These are phyloP conservation scores for Puya raimondii DNA, from an alignment of 176 grass and related monocot genomes.

Conservation along the genomic window DNA sequence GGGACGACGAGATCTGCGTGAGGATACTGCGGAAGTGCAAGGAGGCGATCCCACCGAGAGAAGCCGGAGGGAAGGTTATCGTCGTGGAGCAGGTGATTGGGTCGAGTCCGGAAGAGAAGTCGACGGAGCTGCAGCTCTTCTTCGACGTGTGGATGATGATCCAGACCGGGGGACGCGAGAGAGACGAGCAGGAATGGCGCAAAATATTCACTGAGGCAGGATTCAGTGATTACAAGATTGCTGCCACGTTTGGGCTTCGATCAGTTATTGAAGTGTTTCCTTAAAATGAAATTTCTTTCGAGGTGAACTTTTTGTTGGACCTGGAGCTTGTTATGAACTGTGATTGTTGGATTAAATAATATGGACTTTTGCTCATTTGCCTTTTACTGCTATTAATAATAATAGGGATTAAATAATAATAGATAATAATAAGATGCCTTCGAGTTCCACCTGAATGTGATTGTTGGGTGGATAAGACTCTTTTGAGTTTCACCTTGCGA, in stretches of 20 bases:
- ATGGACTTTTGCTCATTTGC: too few species aligned
- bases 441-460: too few species aligned
- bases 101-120: slow-evolving; percentile 10
- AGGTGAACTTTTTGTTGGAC: background rate
- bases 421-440: too few species aligned
- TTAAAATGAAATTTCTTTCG: background rate
- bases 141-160: slow-evolving; percentile 47
- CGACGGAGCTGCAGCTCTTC: slow-evolving; percentile 34
- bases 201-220: slow-evolving; percentile 38
- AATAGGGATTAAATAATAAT: too few species aligned
- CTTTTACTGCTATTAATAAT: too few species aligned
- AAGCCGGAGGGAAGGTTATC: slow-evolving; percentile 37
- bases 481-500: too few species aligned
- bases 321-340: too few species aligned
- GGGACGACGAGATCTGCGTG: slow-evolving; percentile 46
- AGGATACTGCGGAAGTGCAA: slow-evolving; percentile 42
- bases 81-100: slow-evolving; percentile 54
- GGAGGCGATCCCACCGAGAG: slow-evolving; percentile 37
- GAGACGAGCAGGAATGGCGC: slow-evolving; percentile 37
- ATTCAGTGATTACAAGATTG: slow-evolving; percentile 44
- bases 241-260: slow-evolving; percentile 24
- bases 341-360: too few species aligned
- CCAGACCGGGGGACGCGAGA: slow-evolving; percentile 24
- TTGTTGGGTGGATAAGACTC: too few species aligned
- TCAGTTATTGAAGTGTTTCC: slow-evolving; percentile 54